Base-by-base conservation (phyloP, 169 alveolate species). In the Amoebophrya sp. region DNA sequence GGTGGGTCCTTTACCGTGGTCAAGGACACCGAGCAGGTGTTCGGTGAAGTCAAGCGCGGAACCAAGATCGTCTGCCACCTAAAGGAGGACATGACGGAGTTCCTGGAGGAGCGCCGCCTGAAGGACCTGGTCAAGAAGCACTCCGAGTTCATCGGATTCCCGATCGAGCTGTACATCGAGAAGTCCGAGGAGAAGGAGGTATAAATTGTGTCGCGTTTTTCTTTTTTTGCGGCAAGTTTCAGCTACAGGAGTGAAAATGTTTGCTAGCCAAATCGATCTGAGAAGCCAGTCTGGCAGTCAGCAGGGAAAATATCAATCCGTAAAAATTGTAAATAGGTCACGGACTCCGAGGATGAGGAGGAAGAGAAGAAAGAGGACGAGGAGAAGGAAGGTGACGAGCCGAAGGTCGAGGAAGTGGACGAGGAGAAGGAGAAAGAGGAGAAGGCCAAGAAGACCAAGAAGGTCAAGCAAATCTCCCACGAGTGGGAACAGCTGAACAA, bases 121-220 rank as follows among this genome's bases (percentile, higher is more conserved):
- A 98, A 98, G 96, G 99, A 99, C 77, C 96, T 99, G 92, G 98
- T 99, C 91, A 99, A 99, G 97, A 99, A 99, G 96, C 99, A 99
- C 97, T 98, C 99, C 77, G 99, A 99, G 96, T 99, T 99, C 97
- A 98, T 99, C 94, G 98, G 99, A 40, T 98, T 98, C 99, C 99
- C 99, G 89, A 99, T 98, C 94, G 98, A 98, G 94, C 97, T 99
- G 77, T 97, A 98, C 77, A 97, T 97, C 47, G 99, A 98, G 95
- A 98, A 98, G 93, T 40, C 89, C 90, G 77, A 89, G 92, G 93
- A 89, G 92, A 90, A 77, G 89, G 93, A 93, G 92, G 98, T 98
- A 41, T 66, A 66, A n/a, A 66, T 47, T 18, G 7, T 18, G 66
- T 47, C 18, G 66, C 29, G 18, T 47, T 47, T 47, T 18, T 47